These are phyloP conservation scores for Globisporangium paroecandrum DNA, from an alignment of 352 stramenopile species.

Conservation along the genomic window DNA sequence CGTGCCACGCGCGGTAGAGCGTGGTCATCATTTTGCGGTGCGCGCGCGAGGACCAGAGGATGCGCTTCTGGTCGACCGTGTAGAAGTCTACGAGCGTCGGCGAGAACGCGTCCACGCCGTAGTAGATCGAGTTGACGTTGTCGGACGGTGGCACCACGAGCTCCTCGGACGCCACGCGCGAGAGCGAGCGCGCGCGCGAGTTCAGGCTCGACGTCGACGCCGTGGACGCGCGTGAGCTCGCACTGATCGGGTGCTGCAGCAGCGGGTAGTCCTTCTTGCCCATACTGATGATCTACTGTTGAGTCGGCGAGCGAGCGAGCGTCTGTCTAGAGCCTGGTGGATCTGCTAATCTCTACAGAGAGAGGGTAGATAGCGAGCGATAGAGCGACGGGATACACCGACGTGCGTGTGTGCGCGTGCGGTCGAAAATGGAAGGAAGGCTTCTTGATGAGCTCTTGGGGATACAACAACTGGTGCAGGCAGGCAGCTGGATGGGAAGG, in stretches of 20 bases:
- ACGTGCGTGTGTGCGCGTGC: not conserved
- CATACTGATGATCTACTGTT: slow-evolving; percentile 2
- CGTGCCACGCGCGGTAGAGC: slow-evolving; percentile 72
- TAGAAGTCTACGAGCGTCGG: slow-evolving; percentile 86
- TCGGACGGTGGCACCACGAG: slow-evolving; percentile 74
- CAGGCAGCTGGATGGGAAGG: not conserved
- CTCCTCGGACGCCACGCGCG: slow-evolving; percentile 70
- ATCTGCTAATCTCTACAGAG: too few species aligned
- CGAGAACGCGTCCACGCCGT: slow-evolving; percentile 82
- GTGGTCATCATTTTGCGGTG: slow-evolving; percentile 90
- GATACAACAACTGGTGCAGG: not conserved
- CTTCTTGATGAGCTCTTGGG: slow-evolving; percentile 2
- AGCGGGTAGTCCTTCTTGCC: slow-evolving; percentile 50
- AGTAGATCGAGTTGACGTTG: slow-evolving; percentile 82
- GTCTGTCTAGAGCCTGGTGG: not conserved
- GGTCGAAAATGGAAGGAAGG: slow-evolving; percentile 1
- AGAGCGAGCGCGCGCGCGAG: slow-evolving; percentile 10
- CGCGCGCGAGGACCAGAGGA: slow-evolving; percentile 82
- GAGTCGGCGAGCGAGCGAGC: too few species aligned
- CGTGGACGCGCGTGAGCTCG: slow-evolving; percentile 42
- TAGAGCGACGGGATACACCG: not conserved
- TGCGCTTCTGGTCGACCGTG: slow-evolving; percentile 80
- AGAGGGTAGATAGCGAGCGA: not conserved
- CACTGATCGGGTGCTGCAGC: slow-evolving; percentile 41
- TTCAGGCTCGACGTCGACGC: slow-evolving; percentile 26